Evolutionary conservation across 805 yeast species (phyloP).

Genomic region (Teunomyces gatunensis): DNA sequence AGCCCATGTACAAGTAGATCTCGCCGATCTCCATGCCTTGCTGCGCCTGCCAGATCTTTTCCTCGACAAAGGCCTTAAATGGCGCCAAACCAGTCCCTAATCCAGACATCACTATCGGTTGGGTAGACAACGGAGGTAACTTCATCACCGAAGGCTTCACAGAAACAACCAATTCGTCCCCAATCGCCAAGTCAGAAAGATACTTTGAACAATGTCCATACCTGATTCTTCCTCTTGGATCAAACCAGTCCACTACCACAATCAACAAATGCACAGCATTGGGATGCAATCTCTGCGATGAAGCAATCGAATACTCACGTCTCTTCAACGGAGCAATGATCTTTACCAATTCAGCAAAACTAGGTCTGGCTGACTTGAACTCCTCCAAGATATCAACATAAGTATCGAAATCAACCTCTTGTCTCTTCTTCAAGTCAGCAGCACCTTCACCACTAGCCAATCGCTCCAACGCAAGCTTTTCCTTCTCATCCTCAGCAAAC

Average conservation of each 20-base stretch:
- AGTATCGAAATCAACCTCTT: constrained; percentile 78
- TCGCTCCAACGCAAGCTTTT: constrained; percentile 58
- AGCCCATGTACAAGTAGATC: constrained; percentile 82
- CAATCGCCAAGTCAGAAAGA: constrained; percentile 73
- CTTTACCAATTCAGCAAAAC: constrained; percentile 63
- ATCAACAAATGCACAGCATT: constrained; percentile 87
- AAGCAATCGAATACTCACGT: constrained; percentile 96
- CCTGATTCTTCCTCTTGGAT: constrained; percentile 78
- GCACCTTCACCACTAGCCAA: constrained; percentile 81
- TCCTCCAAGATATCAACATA: constrained; percentile 79
- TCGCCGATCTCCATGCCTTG: constrained; percentile 91
- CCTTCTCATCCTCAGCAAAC: constrained; percentile 67
- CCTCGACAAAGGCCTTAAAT: constrained; percentile 95
- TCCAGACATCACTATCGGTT: constrained; percentile 95
- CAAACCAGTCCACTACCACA: constrained; percentile 96
- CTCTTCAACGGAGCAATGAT: constrained; percentile 86
- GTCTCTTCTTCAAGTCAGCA: constrained; percentile 74
- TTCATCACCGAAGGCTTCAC: constrained; percentile 98
- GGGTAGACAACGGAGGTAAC: constrained; percentile 79
- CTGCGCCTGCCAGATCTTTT: constrained; percentile 86
- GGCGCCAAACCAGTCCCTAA: constrained; percentile 98
- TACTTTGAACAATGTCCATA: constrained; percentile 94
- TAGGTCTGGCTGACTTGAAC: constrained; percentile 80
- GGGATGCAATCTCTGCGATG: constrained; percentile 89
- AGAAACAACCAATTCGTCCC: constrained; percentile 85